A percentile compares a stretch with the other conserved stretches of the same genome.
Evolutionary conservation across 352 stramenopile species (phyloP).

Genomic region (Phytophthora macrochlamydospora): DNA sequence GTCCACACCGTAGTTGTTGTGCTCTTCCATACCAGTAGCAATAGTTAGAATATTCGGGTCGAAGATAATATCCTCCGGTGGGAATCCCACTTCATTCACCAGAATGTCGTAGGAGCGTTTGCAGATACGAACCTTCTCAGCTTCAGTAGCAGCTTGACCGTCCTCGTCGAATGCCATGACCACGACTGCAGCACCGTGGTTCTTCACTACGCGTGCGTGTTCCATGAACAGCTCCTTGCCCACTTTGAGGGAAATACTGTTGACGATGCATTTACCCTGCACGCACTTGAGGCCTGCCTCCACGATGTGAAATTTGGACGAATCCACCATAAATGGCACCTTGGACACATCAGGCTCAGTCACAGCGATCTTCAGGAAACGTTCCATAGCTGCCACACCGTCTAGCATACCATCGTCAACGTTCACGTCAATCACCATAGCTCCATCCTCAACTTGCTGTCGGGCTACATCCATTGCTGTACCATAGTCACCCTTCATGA

Average conservation of each 20-base stretch:
- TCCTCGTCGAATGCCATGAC: slow-evolving; percentile 99
- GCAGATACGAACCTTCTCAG: slow-evolving; percentile 97
- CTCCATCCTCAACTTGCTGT: slow-evolving; percentile 96
- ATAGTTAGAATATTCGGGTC: slow-evolving; percentile 98
- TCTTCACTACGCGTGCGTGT: slow-evolving; percentile 94
- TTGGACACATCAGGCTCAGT: slow-evolving; percentile 96
- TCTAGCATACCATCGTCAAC: slow-evolving; percentile 98
- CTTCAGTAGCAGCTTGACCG: slow-evolving; percentile 94
- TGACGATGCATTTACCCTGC: slow-evolving; percentile 97
- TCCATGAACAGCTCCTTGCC: slow-evolving; percentile 96
- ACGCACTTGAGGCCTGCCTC: slow-evolving; percentile 97
- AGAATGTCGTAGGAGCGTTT: slow-evolving; percentile 99
- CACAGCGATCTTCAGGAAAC: slow-evolving; percentile 97
- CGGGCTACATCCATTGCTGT: slow-evolving; percentile 97
- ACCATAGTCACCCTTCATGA: slow-evolving; percentile 95
- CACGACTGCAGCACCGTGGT: slow-evolving; percentile 95
- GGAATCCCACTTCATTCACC: slow-evolving; percentile 93
- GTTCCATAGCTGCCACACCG: slow-evolving; percentile 95
- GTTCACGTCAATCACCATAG: slow-evolving; percentile 98
- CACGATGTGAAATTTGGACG: slow-evolving; percentile 98
- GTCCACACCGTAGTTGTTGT: slow-evolving; percentile 98
- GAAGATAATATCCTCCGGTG: slow-evolving; percentile 98
- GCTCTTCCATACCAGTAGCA: slow-evolving; percentile 97
- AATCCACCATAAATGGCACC: slow-evolving; percentile 98
- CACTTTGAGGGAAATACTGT: slow-evolving; percentile 98